Base-by-base conservation (phyloP, 345 rosid genomes). In the Garcia nutans region DNA sequence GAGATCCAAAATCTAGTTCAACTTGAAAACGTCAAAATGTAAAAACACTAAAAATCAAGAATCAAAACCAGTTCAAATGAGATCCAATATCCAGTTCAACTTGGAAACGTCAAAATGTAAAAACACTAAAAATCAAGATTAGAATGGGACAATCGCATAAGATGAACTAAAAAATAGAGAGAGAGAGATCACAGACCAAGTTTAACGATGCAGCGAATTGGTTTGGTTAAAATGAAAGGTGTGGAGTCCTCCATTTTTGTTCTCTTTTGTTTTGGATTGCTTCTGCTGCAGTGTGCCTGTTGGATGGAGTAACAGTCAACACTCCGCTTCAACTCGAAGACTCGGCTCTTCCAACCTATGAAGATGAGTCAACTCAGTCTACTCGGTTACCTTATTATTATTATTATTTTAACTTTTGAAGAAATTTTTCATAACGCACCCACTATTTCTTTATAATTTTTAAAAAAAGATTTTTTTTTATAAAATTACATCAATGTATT, bases 121-220 rank as follows among this genome's bases (percentile, higher is more conserved):
- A 13, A 55, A 16, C 31, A 7, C 19, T 6, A 9, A 49, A 47
- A 2, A 24, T 0, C 5, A 37, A 55, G 57, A 67, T 19, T 15
- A 3, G 58, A 11, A 49, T 10, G 12, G 17, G 49, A 15, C 23
- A 44, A 15, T 2, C 31, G n/a, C 10, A 16, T 19, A 59, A 19
- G 26, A 42, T 44, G 24, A 8, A 47, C 47, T 16, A 9, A 4
- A 16, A n/a, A 50, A 6, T 13, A 54, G 58, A 55, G 54, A 20
- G 5, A 37, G 24, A 52, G 50, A 77, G 22, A 65, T 17, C 52
- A 76, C 87, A 74, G 72, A 94, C 98, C 97, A 23, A 94, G 93
- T 83, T 94, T 94, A 37, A 92, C 98, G 74, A 92, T 91, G 89
- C 97, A 94, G 20, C 98, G 97, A 63, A 92, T 80, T 73, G 93